Evolutionary conservation across 768 basidiomycete species (phyloP).

Genomic region (Baorangia bicolor): DNA sequence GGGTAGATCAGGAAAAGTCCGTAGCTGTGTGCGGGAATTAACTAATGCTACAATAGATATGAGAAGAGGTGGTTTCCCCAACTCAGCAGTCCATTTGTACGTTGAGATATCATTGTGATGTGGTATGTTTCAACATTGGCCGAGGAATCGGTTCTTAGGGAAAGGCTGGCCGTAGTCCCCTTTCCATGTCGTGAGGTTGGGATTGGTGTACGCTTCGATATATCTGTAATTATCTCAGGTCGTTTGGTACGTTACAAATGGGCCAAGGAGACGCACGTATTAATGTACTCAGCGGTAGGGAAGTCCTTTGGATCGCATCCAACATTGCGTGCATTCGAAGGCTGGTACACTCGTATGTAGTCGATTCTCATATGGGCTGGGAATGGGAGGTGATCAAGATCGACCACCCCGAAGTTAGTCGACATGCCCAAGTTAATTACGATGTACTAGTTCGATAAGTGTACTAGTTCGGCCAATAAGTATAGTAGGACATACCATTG

Average conservation of each 20-base stretch:
- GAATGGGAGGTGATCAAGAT: conserved; percentile 51
- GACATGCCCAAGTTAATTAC: conserved; percentile 61
- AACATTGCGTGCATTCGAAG: conserved; percentile 55
- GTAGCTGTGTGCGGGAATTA: background rate
- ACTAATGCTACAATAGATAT: background rate
- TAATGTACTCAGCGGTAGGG: conserved; percentile 75
- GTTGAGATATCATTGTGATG: background rate
- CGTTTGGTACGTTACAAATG: background rate
- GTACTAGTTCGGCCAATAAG: background rate
- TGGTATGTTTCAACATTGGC: conserved; percentile 35
- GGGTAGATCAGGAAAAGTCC: background rate
- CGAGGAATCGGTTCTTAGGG: conserved; percentile 52
- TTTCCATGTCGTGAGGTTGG: conserved; percentile 44
- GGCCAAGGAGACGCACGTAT: conserved; percentile 39
- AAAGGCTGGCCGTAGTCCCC: conserved; percentile 45
- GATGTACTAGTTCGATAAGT: conserved; percentile 41
- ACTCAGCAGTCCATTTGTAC: background rate
- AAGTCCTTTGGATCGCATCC: conserved; percentile 68
- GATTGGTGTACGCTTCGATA: conserved; percentile 68
- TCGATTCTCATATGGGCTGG: conserved; percentile 50
- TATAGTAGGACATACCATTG: conserved; percentile 58
- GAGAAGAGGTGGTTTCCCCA: background rate
- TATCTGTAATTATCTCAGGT: conserved; percentile 40
- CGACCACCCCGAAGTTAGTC: conserved; percentile 56
- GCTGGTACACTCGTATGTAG: conserved; percentile 74